Evolutionary conservation across 2,329 filamentous ascomycete genomes (phyloP).

Genomic region (Zasmidium angulare): DNA sequence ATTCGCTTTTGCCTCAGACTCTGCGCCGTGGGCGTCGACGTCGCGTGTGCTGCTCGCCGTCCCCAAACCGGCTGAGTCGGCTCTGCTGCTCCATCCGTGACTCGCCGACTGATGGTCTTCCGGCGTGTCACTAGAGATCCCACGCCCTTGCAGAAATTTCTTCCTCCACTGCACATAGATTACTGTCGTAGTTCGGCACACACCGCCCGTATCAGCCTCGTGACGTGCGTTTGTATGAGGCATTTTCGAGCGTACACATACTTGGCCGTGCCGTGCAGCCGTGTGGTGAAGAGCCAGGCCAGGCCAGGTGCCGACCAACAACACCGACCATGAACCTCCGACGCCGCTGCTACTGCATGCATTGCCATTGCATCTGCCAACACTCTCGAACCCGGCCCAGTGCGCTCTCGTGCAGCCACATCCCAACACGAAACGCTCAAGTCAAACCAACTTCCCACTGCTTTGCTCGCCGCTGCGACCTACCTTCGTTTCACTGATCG

Average conservation of each 20-base stretch:
- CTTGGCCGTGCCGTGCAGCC: constrained; percentile 15
- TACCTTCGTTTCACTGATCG: constrained; percentile 18
- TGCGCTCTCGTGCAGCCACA: constrained; percentile 1
- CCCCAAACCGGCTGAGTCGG: neutral
- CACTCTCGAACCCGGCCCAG: constrained; percentile 1
- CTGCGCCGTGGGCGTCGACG: constrained; percentile 11
- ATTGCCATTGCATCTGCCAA: neutral
- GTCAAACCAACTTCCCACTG: constrained; percentile 7
- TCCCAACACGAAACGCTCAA: constrained; percentile 9
- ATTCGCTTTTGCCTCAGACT: neutral
- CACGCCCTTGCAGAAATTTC: constrained; percentile 18
- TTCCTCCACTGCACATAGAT: neutral
- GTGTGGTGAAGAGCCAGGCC: constrained; percentile 10
- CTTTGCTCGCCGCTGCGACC: constrained; percentile 6
- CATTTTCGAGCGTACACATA: constrained; percentile 18
- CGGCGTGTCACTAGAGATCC: constrained; percentile 4
- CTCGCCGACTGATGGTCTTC: constrained; percentile 16
- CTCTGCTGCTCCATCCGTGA: constrained; percentile 10
- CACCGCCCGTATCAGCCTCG: constrained; percentile 8
- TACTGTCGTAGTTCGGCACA: neutral
- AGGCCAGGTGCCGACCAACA: constrained; percentile 1
- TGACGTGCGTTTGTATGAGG: constrained; percentile 17
- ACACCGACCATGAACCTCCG: constrained; percentile 2
- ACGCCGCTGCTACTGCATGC: neutral
- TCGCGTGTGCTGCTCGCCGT: neutral